Evolutionary conservation across 805 yeast species (phyloP).

Genomic region (Saturnispora dispora): DNA sequence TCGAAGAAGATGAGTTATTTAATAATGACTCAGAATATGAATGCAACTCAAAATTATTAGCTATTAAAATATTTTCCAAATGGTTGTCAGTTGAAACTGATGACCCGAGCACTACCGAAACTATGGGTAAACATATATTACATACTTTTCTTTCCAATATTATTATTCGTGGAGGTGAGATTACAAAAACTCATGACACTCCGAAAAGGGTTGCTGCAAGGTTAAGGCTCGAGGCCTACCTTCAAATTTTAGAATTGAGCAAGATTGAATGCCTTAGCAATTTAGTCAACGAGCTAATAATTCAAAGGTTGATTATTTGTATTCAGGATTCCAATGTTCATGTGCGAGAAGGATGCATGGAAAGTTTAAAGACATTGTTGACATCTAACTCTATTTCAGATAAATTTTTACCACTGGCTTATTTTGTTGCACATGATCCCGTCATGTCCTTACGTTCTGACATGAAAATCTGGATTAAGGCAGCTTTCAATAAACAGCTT

Average conservation of each 20-base stretch:
- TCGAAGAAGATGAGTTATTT: conserved; percentile 18
- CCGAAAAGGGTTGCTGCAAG: conserved; percentile 54
- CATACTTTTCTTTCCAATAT: conserved; percentile 58
- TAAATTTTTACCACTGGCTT: conserved; percentile 56
- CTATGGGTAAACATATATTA: conserved; percentile 47
- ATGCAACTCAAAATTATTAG: conserved; percentile 25
- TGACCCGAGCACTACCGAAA: conserved; percentile 30
- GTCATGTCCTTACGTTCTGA: conserved; percentile 38
- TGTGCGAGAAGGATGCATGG: conserved; percentile 47
- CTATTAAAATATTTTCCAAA: conserved; percentile 51
- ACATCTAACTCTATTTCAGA: conserved; percentile 49
- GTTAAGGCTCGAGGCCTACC: conserved; percentile 61
- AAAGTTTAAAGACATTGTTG: conserved; percentile 41
- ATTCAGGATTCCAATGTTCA: conserved; percentile 57
- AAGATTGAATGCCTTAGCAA: conserved; percentile 42
- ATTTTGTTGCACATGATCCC: conserved; percentile 75
- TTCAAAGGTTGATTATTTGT: conserved; percentile 45
- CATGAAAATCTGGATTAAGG: conserved; percentile 62
- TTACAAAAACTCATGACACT: conserved; percentile 45
- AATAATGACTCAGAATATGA: conserved; percentile 8
- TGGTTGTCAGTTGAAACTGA: conserved; percentile 35
- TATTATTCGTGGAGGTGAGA: conserved; percentile 71
- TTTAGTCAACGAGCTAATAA: conserved; percentile 41
- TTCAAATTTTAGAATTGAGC: conserved; percentile 55
- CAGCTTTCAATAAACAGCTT: conserved; percentile 37